Conservation (phyloP, 2,329 filamentous ascomycete species). For the Geosmithia putterillii region DNA sequence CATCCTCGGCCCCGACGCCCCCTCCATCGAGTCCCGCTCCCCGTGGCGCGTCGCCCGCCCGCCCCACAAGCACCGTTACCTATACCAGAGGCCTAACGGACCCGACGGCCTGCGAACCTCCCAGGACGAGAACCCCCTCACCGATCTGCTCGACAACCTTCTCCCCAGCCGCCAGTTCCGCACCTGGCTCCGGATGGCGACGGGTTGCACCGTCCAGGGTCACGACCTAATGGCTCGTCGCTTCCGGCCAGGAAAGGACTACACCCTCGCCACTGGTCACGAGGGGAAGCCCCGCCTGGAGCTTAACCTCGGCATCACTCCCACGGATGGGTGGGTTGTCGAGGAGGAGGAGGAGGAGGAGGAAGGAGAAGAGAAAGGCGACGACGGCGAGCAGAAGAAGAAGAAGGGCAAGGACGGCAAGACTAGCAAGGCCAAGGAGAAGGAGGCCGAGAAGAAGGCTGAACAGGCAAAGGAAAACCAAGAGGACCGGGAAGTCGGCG, state of each 20-base stretch:
- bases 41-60: conserved; percentile 70
- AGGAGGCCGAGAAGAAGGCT: conserved; percentile 15
- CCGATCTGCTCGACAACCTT: conserved; percentile 69
- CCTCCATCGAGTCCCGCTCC: conserved; percentile 44
- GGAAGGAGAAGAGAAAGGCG: conserved; percentile 10
- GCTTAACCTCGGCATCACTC: conserved; percentile 77
- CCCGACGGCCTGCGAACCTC: conserved; percentile 19
- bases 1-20: conserved; percentile 32
- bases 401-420: conserved; percentile 14
- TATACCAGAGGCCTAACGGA: conserved; percentile 57
- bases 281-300: conserved; percentile 70
- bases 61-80: conserved; percentile 88
- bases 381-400: background rate
- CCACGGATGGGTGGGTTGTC: conserved; percentile 73
- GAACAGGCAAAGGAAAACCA: conserved; percentile 10
- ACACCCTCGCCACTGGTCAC: conserved; percentile 83
- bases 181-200: conserved; percentile 79
- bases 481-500: conserved; percentile 48
- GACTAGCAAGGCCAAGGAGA: conserved; percentile 16
- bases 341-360: conserved; percentile 32
- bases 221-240: conserved; percentile 72
- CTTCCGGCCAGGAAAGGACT: conserved; percentile 80
- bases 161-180: conserved; percentile 78
- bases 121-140: conserved; percentile 44
- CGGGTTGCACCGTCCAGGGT: conserved; percentile 59